These are phyloP conservation scores for Dioscorea cayenensis DNA, from an alignment of 116 monocot genomes.

Conservation along the genomic window DNA sequence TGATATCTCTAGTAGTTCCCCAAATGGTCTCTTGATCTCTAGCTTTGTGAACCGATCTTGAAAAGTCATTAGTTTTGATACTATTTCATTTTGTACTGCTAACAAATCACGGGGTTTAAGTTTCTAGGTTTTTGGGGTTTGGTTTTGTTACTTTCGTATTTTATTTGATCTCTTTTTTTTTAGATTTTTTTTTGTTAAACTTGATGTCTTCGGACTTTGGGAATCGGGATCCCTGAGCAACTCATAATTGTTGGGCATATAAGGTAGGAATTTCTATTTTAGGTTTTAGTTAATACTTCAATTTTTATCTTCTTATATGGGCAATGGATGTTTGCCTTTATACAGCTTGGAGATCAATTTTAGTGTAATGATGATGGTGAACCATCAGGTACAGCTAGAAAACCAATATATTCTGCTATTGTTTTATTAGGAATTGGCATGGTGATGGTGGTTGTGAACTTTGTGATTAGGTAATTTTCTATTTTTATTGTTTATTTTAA, in stretches of 20 bases:
- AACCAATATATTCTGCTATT: constrained; percentile 91
- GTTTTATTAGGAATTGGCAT: constrained; percentile 78
- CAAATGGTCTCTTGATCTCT: too few relatives aligned
- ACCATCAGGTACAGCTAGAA: constrained; percentile 87
- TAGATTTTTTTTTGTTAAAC: too few relatives aligned
- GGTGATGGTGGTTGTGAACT: constrained; percentile 97
- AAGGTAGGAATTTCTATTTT: constrained; percentile 40
- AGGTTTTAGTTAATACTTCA: background rate
- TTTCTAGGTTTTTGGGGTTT: too few relatives aligned
- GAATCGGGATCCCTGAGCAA: constrained; percentile 67
- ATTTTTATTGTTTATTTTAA: background rate
- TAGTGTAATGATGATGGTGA: constrained; percentile 88
- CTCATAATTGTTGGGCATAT: constrained; percentile 97
- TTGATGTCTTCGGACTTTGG: too few relatives aligned
- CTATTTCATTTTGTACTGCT: too few relatives aligned
- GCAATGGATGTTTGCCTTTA: background rate
- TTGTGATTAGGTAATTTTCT: constrained; percentile 68
- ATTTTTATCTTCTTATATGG: background rate
- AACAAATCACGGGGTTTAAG: too few relatives aligned
- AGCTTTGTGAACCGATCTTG: too few relatives aligned
- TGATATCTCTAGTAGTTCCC: too few relatives aligned
- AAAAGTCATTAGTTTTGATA: too few relatives aligned
- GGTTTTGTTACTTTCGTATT: too few relatives aligned
- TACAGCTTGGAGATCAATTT: constrained; percentile 81
- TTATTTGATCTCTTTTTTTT: too few relatives aligned